Evolutionary conservation across 2,329 filamentous ascomycete genomes (phyloP), one percentile per base, ranked within the genome.

Genomic region (Aspergillus flavus): DNA sequence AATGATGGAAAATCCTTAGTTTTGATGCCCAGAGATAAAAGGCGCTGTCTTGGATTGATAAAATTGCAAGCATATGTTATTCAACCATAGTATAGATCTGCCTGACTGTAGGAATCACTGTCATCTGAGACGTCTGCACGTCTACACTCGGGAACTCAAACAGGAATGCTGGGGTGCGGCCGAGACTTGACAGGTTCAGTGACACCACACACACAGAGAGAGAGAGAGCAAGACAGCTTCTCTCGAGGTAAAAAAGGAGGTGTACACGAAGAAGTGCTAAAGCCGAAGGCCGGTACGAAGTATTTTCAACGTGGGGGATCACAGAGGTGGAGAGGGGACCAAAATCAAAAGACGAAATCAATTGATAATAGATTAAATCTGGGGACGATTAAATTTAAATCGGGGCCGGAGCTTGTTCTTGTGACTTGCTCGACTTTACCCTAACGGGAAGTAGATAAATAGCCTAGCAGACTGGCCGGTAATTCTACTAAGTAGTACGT

Each of bases 1-100:
- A 52, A 19, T 32, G n/a, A 32, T 34, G 26, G 14, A 52, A 28
- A n/a, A 34, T 50, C 21, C 7, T n/a, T 32, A 10, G 48, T n/a
- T n/a, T 52, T n/a, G 19, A 19, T 19, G 28, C 48, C 3, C 28
- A 14, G 48, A 12, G 30, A 19, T 32, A 52, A 19, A 32, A 12
- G 16, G 23, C 26, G 46, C 26, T 11, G 28, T n/a, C 16, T 28
- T 19, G 14, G 16, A 19, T 32, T 34, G 26, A 34, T 21, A n/a
- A 34, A 50, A 39, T 36, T 32, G 21, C 53, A 61, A 75, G 72
- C 68, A 56, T 64, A 69, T 77, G 77, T 78, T 79, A 79, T 79
- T 74, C 70, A 75, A 78, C 67, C 75, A 78, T 75, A 68, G 55
- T 71, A 69, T 61, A 64, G 48, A 68, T n/a, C 28, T 10, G 62